phyloP scores from a whole-genome alignment of 2,329 filamentous ascomycete species.

The Gliomastix tumulicola region DNA sequence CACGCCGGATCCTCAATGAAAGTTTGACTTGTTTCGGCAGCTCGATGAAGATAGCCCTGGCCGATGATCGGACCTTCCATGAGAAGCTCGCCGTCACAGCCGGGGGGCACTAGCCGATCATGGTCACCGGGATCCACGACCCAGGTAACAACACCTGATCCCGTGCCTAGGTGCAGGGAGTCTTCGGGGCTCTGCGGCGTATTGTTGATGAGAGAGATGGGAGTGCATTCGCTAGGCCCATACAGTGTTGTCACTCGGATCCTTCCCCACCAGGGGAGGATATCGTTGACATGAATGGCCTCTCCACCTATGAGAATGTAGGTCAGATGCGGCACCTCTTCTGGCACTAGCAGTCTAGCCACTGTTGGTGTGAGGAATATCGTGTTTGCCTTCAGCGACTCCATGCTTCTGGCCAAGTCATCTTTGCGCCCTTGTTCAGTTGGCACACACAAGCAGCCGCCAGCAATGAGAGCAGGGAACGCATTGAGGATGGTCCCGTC shows the following conservation, averaged over 20 bases:
- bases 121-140: constrained; percentile 6
- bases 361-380: constrained; percentile 5
- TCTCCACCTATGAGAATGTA: constrained; percentile 27
- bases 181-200: constrained; percentile 21
- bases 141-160: constrained; percentile 12
- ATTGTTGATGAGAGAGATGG: constrained; percentile 13
- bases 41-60: constrained; percentile 18
- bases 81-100: neutral
- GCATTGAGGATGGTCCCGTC: constrained; percentile 6
- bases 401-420: constrained; percentile 6
- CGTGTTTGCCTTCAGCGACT: constrained; percentile 7
- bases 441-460: constrained; percentile 8
- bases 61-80: constrained; percentile 30
- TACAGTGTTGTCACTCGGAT: constrained; percentile 32
- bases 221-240: constrained; percentile 35
- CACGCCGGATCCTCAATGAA: constrained; percentile 30
- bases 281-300: constrained; percentile 35
- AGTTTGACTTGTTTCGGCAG: neutral
- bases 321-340: constrained; percentile 4
- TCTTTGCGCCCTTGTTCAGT: constrained; percentile 8
- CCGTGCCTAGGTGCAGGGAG: constrained; percentile 38
- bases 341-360: neutral
- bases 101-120: neutral
- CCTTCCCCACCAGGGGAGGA: constrained; percentile 8
- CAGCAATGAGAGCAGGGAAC: constrained; percentile 4